Evolutionary conservation across 805 yeast species (phyloP), one percentile per base, ranked within the genome.

Genomic region (Ogataea glucozyma): DNA sequence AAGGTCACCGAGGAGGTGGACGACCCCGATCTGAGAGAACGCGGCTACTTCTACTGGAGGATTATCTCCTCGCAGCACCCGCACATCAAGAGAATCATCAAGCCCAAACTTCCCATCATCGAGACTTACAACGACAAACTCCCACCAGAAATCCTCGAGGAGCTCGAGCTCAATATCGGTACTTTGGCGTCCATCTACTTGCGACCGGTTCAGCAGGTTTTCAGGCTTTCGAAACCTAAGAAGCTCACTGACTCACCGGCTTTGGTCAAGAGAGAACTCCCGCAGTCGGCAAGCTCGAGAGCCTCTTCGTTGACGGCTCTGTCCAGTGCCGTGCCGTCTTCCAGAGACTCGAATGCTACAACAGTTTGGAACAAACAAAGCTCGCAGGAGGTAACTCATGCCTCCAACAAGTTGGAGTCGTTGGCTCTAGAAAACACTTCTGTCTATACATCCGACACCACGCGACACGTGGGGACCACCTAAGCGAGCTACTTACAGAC

Each of bases 1-100:
- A 62, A 70, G 60, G 85, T 89, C 6, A 85, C 95, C 0, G 93
- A 88, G 51, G 85, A 81, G 10, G 68, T 73, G 1, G 81, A 82
- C 48, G 83, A 88, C 53, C 96, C 97, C 0, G 98, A 91, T 64
- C 64, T 89, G 9, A 73, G 97, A 47, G 95, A 88, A 51, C 67
- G 96, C 29, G 97, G 91, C 0, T 83, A 71, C 56, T 80, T 88
- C 65, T 90, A 91, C 65, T 85, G 95, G 93, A 72, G 96, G 44
- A 64, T 90, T 21, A 64, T 90, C 6, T 78, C 93, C 1, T 47
- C 72, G 6, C 70, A 69, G 36, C 70, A 70, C 26, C 66, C 60
- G 6, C 64, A 60, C 30, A 64, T 66, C 5, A 62, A 66, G 39
- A 72, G 70, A 17, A 72, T 90, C n/a, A 72, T 89, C 10, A 71